Evolutionary conservation across 495 filamentous ascomycete genomes (phyloP).

Genomic region (Hypomontagnella submonticulosa): DNA sequence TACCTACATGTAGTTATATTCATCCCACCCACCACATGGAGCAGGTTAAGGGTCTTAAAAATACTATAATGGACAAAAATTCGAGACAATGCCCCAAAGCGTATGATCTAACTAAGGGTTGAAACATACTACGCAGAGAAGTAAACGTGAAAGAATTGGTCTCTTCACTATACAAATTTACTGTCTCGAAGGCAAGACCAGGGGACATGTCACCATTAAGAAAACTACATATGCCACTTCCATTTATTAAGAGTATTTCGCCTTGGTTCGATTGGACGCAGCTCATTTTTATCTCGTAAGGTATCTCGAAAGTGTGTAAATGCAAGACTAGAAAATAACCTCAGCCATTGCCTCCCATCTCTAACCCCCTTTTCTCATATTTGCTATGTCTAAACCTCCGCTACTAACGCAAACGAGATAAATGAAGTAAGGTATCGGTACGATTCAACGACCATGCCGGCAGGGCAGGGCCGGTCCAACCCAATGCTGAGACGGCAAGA

Average conservation of each 20-base stretch:
- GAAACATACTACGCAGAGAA: no score
- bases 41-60: no score
- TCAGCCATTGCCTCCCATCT: neutral
- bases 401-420: slow-evolving; percentile 19
- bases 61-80: no score
- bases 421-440: slow-evolving; percentile 25
- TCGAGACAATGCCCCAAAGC: no score
- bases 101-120: no score
- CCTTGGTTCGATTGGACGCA: neutral
- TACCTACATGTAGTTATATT: no score
- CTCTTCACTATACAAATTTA: no score
- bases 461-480: slow-evolving; percentile 1
- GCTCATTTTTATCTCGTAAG: slow-evolving; percentile 6
- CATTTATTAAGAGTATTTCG: neutral
- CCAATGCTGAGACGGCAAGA: slow-evolving; percentile 11
- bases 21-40: no score
- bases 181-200: no score
- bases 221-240: no score
- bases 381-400: slow-evolving; percentile 8
- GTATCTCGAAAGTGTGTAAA: neutral
- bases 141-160: no score
- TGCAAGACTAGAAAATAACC: neutral
- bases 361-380: neutral
- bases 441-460: slow-evolving; percentile 7
- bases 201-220: no score